These are phyloP conservation scores for Phytophthora niederhauseri DNA, from an alignment of 352 stramenopile genomes.

Conservation along the genomic window DNA sequence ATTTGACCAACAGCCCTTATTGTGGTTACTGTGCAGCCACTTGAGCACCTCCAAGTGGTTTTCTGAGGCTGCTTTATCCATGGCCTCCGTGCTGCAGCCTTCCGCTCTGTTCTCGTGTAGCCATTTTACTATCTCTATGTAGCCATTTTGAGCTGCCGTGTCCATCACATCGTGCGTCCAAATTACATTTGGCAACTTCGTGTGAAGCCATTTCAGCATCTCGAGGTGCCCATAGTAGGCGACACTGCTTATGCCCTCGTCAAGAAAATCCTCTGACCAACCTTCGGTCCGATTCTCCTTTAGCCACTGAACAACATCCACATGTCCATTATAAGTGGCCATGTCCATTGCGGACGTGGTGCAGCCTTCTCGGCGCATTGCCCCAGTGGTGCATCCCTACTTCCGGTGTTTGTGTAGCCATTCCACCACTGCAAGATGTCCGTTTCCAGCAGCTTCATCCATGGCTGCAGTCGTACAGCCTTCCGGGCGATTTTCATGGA, in stretches of 20 bases:
- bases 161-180: too few species aligned
- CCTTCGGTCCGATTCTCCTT: too few species aligned
- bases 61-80: conserved; percentile 1
- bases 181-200: too few species aligned
- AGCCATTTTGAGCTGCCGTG: too few species aligned
- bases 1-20: not conserved
- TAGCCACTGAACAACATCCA: too few species aligned
- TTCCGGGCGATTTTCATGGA: not conserved
- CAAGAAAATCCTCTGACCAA: too few species aligned
- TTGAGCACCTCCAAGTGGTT: conserved; percentile 4
- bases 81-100: not conserved
- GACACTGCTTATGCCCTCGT: too few species aligned
- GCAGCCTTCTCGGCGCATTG: not conserved
- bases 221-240: too few species aligned
- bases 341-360: too few species aligned
- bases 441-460: not conserved
- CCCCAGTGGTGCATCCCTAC: not conserved
- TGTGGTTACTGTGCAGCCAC: not conserved
- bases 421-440: not conserved
- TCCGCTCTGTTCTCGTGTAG: not conserved
- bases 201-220: too few species aligned
- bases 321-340: too few species aligned
- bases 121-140: not conserved
- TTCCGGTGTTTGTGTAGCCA: conserved; percentile 2
- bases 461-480: not conserved